These are phyloP conservation scores for Herpotrichia juniperi DNA, from an alignment of 2,329 filamentous ascomycete genomes.

Conservation along the genomic window DNA sequence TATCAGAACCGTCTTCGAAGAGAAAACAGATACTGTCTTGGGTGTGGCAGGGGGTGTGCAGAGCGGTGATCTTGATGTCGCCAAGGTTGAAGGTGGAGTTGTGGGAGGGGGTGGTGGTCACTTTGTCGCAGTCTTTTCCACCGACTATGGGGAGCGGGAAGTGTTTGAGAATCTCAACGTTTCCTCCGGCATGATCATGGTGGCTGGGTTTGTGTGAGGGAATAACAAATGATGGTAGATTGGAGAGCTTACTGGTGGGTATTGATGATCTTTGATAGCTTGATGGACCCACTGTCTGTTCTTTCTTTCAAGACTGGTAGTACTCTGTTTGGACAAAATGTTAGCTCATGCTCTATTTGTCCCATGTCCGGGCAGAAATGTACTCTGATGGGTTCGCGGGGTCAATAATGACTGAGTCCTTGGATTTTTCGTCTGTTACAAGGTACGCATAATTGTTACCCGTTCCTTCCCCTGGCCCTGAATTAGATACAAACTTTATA, in stretches of 20 bases:
- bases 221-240: background rate
- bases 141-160: constrained; percentile 80
- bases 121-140: constrained; percentile 82
- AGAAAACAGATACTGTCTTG: constrained; percentile 98
- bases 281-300: constrained; percentile 73
- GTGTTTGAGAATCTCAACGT: constrained; percentile 72
- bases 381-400: constrained; percentile 81
- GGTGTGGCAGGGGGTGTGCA: constrained; percentile 98
- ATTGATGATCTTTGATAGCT: constrained; percentile 89
- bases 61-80: constrained; percentile 77
- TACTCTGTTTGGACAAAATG: constrained; percentile 53
- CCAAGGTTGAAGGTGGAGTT: constrained; percentile 83
- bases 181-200: constrained; percentile 92
- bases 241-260: constrained; percentile 81
- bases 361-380: constrained; percentile 31
- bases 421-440: constrained; percentile 57
- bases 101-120: constrained; percentile 77
- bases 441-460: constrained; percentile 84
- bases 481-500: constrained; percentile 1
- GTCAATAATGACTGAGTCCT: constrained; percentile 70
- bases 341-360: background rate
- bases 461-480: constrained; percentile 69
- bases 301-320: constrained; percentile 73
- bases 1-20: constrained; percentile 78
- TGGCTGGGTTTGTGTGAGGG: constrained; percentile 64